phyloP scores from a whole-genome alignment of 2,329 filamentous ascomycete species.

The Colletotrichum sp. region DNA sequence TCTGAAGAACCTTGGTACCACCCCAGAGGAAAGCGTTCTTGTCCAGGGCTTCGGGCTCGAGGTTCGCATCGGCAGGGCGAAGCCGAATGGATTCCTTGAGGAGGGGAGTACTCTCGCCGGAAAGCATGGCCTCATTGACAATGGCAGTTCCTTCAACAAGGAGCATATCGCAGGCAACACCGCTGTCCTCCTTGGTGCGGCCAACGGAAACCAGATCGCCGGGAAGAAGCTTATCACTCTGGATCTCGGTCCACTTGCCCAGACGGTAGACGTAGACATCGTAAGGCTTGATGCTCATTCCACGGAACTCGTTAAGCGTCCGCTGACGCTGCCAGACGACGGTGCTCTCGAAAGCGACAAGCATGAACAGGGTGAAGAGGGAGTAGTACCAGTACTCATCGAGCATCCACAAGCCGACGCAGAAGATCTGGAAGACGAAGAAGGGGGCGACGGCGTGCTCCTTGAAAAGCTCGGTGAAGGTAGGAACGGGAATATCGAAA shows the following conservation, averaged over 20 bases:
- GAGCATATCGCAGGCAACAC: constrained; percentile 96
- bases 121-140: constrained; percentile 99
- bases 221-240: constrained; percentile 90
- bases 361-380: constrained; percentile 97
- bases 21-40: constrained; percentile 98
- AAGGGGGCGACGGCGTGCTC: constrained; percentile 98
- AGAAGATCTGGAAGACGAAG: constrained; percentile 99
- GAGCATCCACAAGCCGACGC: constrained; percentile 96
- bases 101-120: constrained; percentile 94
- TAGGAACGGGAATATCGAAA: constrained; percentile 97
- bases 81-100: constrained; percentile 96
- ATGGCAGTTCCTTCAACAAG: constrained; percentile 94
- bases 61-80: constrained; percentile 77
- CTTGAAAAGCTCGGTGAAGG: constrained; percentile 94
- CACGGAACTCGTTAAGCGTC: constrained; percentile 93
- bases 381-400: constrained; percentile 99
- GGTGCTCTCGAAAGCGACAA: constrained; percentile 96
- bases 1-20: constrained; percentile 95
- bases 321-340: constrained; percentile 99
- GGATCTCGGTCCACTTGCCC: constrained; percentile 85
- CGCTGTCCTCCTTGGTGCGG: constrained; percentile 94
- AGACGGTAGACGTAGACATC: constrained; percentile 89
- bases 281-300: constrained; percentile 99
- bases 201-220: constrained; percentile 92
- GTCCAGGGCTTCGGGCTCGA: constrained; percentile 91